Conservation (phyloP, 768 basidiomycete genomes). For the Suillus variegatus region DNA sequence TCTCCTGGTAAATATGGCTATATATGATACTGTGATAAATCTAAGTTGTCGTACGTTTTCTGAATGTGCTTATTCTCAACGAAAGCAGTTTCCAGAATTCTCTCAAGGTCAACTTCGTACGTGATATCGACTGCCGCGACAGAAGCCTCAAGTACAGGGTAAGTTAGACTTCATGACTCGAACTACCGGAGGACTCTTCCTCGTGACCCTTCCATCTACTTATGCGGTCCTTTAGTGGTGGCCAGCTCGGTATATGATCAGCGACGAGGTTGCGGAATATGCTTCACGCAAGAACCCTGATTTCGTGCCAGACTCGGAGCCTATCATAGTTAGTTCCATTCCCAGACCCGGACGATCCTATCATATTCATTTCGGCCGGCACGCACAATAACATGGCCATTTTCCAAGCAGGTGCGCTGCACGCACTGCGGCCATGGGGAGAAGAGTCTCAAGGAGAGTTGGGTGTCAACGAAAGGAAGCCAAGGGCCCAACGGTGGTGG, state of each 20-base stretch:
- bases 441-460: conserved; percentile 78
- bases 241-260: conserved; percentile 82
- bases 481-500: conserved; percentile 63
- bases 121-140: no score
- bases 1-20: no score
- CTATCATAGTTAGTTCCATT: conserved; percentile 67
- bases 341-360: conserved; percentile 62
- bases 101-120: no score
- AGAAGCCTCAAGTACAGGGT: no score
- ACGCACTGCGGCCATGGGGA: conserved; percentile 80
- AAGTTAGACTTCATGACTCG: no score
- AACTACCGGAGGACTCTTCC: no score
- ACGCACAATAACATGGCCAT: conserved; percentile 74
- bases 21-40: no score
- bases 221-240: conserved; percentile 33
- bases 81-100: no score
- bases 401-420: conserved; percentile 65
- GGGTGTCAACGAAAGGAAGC: conserved; percentile 63
- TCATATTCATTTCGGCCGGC: conserved; percentile 67
- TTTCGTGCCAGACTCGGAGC: conserved; percentile 64
- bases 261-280: conserved; percentile 67
- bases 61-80: no score
- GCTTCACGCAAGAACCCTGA: conserved; percentile 54
- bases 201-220: no score
- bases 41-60: no score